Evolutionary conservation across 352 stramenopile species (phyloP).

Genomic region (Elongisporangium undulatum): DNA sequence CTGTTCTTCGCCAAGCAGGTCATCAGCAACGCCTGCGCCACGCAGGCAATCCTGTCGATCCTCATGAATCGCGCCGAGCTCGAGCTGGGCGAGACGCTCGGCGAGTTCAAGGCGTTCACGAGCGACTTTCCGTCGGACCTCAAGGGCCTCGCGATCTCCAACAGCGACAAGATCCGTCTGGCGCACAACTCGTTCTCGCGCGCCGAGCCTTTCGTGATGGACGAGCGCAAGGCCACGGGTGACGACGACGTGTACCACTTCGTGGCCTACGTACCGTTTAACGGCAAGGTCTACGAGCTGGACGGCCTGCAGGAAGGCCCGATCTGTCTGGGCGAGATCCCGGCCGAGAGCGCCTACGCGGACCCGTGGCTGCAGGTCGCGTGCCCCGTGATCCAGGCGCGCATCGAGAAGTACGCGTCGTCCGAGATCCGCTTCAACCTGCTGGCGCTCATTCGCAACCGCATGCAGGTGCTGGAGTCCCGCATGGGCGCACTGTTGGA

Average conservation of each 20-base stretch:
- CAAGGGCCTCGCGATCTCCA: constrained; percentile 84
- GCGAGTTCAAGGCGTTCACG: constrained; percentile 82
- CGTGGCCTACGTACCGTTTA: constrained; percentile 92
- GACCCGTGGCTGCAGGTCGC: constrained; percentile 88
- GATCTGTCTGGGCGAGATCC: constrained; percentile 77
- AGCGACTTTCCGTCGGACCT: constrained; percentile 71
- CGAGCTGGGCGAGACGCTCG: constrained; percentile 55
- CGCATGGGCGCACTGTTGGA: constrained; percentile 33
- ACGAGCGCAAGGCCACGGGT: constrained; percentile 63
- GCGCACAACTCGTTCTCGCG: constrained; percentile 83
- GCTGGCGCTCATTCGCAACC: constrained; percentile 89
- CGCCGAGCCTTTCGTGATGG: constrained; percentile 76
- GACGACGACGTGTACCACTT: constrained; percentile 97
- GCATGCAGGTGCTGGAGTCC: constrained; percentile 50
- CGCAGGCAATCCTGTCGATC: constrained; percentile 95
- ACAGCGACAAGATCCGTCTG: constrained; percentile 81
- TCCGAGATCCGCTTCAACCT: constrained; percentile 97
- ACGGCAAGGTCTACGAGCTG: constrained; percentile 93
- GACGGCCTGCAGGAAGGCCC: constrained; percentile 92
- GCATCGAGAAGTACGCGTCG: constrained; percentile 88
- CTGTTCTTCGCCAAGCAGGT: constrained; percentile 97
- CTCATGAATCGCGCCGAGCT: constrained; percentile 89
- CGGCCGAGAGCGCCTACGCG: constrained; percentile 11
- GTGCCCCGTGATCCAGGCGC: constrained; percentile 89
- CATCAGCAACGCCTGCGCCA: constrained; percentile 96